Evolutionary conservation across 164 flowering plant species (phyloP), one percentile per base, ranked within the genome.

Genomic region (Amborella trichopoda): DNA sequence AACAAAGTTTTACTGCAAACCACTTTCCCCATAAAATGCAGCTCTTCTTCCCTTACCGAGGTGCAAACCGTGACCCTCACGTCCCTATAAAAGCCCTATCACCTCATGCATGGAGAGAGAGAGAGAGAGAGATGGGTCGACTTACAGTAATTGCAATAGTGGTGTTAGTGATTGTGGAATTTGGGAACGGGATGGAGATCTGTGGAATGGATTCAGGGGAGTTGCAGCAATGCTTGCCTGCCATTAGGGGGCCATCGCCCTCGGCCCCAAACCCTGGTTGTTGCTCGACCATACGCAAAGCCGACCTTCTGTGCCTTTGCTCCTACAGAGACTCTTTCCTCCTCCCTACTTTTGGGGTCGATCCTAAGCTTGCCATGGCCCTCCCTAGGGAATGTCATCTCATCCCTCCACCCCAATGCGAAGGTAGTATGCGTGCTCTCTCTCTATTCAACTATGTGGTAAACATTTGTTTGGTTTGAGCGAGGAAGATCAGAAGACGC

Each of bases 221-320:
- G 48, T 58, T 77, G 24, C 63, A 49, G 2, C 28, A 39, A 9
- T 80, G 88, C 55, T 61, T 66, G 1, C 72, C 84, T 8, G 75
- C 89, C 2, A 63, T 77, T 46, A 59, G 51, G 2, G 75, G 73
- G 2, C 36, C 46, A 3, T 26, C 69, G 0, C 73, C 76, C 0
- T 33, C 64, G 11, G 54, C 58, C 17, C 89, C 89, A 1, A 64
- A 71, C 19, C 33, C 32, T 9, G 51, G 28, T 0, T 81, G 89
- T 37, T 81, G 89, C 44, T 27, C 14, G 3, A 58, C 56, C 1
- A 46, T 81, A 32, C 56, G 16, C 13, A 52, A 25, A 8, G 73
- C 73, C 5, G 60, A 78, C 48, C 26, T 81, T 50, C 49, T 50
- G 0, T 78, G 89, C 26, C 60, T 81, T 1, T 81, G 84, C 49